These are phyloP conservation scores for Russula earlei DNA, from an alignment of 768 basidiomycete species.

Conservation along the genomic window DNA sequence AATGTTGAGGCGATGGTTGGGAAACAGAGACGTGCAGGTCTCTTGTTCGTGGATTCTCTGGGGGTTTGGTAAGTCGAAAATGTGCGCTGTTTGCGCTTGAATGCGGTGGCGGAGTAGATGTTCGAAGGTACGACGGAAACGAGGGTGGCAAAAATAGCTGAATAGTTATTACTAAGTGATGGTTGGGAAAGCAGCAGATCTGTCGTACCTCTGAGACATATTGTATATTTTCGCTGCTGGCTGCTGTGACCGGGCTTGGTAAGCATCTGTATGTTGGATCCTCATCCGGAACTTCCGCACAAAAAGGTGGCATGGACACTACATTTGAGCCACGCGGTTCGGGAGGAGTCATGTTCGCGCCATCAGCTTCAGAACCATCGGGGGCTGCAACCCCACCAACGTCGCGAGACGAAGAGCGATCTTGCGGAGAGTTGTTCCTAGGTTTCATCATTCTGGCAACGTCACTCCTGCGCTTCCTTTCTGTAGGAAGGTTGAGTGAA, in stretches of 20 bases:
- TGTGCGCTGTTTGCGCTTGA: background rate
- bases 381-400: background rate
- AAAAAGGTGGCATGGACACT: background rate
- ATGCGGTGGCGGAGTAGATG: constrained; percentile 9
- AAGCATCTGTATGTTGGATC: background rate
- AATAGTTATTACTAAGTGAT: background rate
- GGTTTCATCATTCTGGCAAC: constrained; percentile 1
- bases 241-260: background rate
- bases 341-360: background rate
- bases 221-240: background rate
- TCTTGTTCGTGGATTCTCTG: constrained; percentile 1
- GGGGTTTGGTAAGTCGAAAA: constrained; percentile 6
- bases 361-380: background rate
- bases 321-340: background rate
- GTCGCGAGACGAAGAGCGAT: constrained; percentile 5
- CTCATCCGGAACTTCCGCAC: background rate
- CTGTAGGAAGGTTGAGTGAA: constrained; percentile 1
- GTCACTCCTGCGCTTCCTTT: background rate
- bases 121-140: constrained; percentile 15
- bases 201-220: constrained; percentile 12
- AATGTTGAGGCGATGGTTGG: constrained; percentile 5
- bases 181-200: background rate
- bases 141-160: constrained; percentile 17
- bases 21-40: background rate
- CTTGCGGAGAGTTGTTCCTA: background rate